phyloP scores from a whole-genome alignment of 2,329 filamentous ascomycete species.

The Biscogniauxia sp. region DNA sequence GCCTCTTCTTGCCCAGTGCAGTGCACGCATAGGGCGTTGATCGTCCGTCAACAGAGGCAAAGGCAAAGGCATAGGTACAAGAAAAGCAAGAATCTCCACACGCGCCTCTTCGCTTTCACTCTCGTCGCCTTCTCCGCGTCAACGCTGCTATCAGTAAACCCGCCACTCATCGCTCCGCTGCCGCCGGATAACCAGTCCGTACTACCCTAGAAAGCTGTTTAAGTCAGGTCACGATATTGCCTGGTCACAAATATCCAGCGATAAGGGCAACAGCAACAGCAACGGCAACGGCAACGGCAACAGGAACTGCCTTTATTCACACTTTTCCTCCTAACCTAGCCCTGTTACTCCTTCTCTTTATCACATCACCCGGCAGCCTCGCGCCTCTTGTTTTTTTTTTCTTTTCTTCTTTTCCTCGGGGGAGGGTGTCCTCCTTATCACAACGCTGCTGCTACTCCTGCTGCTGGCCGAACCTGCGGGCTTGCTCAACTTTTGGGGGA shows the following conservation, averaged over 20 bases:
- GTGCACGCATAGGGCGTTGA: not conserved
- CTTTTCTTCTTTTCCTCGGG: too few relatives aligned
- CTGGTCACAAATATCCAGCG: slow-evolving; percentile 5
- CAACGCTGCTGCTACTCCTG: slow-evolving; percentile 3
- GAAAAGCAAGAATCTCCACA: slow-evolving; percentile 14
- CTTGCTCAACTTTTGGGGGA: not conserved
- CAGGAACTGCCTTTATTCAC: too few relatives aligned
- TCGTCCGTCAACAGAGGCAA: not conserved
- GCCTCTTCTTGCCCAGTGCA: slow-evolving; percentile 1
- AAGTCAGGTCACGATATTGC: slow-evolving; percentile 3
- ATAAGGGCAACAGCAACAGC: not conserved
- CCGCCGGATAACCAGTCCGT: slow-evolving; percentile 14
- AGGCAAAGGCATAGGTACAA: not conserved
- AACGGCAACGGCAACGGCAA: too few relatives aligned
- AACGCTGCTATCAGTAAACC: slow-evolving; percentile 15
- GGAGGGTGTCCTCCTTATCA: slow-evolving; percentile 15
- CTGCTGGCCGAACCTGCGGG: not conserved
- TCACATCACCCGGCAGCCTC: not conserved
- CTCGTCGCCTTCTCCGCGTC: slow-evolving; percentile 14
- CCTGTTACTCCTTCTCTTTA: not conserved
- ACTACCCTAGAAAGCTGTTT: slow-evolving; percentile 13
- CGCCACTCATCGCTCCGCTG: slow-evolving; percentile 12
- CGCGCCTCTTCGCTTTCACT: slow-evolving; percentile 14
- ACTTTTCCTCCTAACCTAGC: too few relatives aligned
- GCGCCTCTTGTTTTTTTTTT: not conserved